Percentiles rank a stretch among this genome's conserved stretches.
Conservation (phyloP, 2,329 filamentous ascomycete genomes). For the Fusarium sp. region DNA sequence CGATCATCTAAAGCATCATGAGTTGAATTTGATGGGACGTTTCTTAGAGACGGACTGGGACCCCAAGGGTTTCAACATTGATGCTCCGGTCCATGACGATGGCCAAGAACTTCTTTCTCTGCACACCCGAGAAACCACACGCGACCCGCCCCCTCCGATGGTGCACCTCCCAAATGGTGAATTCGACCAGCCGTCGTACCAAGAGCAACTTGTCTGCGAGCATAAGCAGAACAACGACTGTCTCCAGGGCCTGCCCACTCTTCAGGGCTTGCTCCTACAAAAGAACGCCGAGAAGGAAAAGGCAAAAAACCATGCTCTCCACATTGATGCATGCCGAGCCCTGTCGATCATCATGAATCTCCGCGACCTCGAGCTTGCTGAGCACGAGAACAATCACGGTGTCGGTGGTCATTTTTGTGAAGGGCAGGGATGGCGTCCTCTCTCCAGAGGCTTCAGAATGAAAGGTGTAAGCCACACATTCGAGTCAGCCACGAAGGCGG, state of each 20-base stretch:
- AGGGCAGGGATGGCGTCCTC: not conserved
- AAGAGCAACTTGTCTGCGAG: constrained; percentile 39
- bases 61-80: constrained; percentile 43
- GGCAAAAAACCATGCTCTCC: constrained; percentile 19
- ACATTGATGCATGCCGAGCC: constrained; percentile 34
- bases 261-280: constrained; percentile 16
- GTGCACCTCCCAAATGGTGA: constrained; percentile 25
- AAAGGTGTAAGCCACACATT: constrained; percentile 8
- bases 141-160: constrained; percentile 5
- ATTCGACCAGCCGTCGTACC: constrained; percentile 6
- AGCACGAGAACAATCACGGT: not conserved
- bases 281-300: not conserved
- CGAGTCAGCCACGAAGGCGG: not conserved
- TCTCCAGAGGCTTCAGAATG: not conserved
- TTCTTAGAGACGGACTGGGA: constrained; percentile 48
- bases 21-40: constrained; percentile 21
- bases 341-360: not conserved
- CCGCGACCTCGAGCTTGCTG: not conserved
- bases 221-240: constrained; percentile 48
- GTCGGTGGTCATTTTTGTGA: not conserved
- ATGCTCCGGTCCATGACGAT: constrained; percentile 46
- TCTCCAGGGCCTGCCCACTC: constrained; percentile 45
- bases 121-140: constrained; percentile 18
- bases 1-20: constrained; percentile 45
- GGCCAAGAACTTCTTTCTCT: constrained; percentile 40